phyloP scores from a whole-genome alignment of 129 eudicot genomes.

The Ambrosia trifida region DNA sequence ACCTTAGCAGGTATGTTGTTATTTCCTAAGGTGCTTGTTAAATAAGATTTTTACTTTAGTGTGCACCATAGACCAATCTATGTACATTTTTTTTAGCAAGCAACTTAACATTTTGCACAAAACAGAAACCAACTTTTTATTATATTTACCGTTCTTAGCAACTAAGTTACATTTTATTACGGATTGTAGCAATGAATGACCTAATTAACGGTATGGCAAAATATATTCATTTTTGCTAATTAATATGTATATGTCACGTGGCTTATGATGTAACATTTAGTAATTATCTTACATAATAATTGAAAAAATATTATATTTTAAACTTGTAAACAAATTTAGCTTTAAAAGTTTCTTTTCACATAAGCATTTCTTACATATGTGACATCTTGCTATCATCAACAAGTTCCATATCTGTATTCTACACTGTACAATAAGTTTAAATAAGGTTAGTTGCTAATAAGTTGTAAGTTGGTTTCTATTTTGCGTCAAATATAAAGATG shows the following conservation, averaged over 20 bases:
- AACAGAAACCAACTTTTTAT: background rate
- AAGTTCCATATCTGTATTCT: background rate
- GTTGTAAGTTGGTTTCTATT: no score
- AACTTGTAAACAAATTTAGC: no score
- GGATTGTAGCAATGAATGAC: background rate
- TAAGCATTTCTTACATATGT: background rate
- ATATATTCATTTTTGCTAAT: background rate
- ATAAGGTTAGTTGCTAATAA: no score
- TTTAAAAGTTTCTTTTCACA: no score
- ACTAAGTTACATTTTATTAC: background rate
- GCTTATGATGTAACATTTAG: no score
- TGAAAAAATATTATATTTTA: no score
- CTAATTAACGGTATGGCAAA: background rate
- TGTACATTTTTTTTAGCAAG: background rate
- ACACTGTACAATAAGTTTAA: no score
- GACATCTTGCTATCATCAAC: background rate
- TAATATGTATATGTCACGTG: no score
- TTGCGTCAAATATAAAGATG: background rate
- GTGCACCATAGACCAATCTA: background rate
- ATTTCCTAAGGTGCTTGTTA: background rate
- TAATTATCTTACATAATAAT: no score
- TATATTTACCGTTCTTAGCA: background rate
- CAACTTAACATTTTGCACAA: background rate
- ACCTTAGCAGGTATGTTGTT: conserved; percentile 73
- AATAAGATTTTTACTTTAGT: background rate